Conservation (phyloP, 176 grass and related monocot species). For the Pharus latifolius region DNA sequence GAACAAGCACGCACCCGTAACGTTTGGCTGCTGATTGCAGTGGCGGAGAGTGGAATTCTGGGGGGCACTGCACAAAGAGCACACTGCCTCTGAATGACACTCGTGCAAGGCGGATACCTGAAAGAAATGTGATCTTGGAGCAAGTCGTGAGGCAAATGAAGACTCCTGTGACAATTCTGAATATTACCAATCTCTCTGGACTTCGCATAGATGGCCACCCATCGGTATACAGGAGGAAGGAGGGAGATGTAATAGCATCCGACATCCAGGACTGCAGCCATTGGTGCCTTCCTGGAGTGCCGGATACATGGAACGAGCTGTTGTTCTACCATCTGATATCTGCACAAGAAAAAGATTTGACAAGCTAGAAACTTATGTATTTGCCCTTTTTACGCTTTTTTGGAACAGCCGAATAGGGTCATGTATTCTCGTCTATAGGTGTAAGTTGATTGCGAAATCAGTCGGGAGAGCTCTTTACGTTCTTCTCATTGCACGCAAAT, state of each 20-base stretch:
- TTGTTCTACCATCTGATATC: constrained; percentile 50
- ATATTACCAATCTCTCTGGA: constrained; percentile 71
- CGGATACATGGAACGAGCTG: constrained; percentile 73
- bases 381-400: not conserved
- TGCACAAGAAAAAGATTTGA: constrained; percentile 6
- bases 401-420: not conserved
- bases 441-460: not conserved
- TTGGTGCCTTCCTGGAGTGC: constrained; percentile 79
- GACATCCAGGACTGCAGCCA: constrained; percentile 73
- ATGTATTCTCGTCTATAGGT: not conserved
- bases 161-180: constrained; percentile 62
- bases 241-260: not conserved
- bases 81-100: constrained; percentile 42
- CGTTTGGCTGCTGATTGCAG: constrained; percentile 19
- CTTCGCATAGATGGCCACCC: constrained; percentile 80
- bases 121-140: constrained; percentile 53
- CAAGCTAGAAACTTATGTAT: not conserved
- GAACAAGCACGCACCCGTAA: not conserved
- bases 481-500: not conserved
- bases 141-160: constrained; percentile 53
- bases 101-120: constrained; percentile 16
- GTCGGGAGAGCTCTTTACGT: not conserved
- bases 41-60: constrained; percentile 79
- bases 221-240: constrained; percentile 67
- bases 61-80: constrained; percentile 75